Base-by-base conservation (phyloP, 164 flowering plant genomes). In the Akebia trifoliata region DNA sequence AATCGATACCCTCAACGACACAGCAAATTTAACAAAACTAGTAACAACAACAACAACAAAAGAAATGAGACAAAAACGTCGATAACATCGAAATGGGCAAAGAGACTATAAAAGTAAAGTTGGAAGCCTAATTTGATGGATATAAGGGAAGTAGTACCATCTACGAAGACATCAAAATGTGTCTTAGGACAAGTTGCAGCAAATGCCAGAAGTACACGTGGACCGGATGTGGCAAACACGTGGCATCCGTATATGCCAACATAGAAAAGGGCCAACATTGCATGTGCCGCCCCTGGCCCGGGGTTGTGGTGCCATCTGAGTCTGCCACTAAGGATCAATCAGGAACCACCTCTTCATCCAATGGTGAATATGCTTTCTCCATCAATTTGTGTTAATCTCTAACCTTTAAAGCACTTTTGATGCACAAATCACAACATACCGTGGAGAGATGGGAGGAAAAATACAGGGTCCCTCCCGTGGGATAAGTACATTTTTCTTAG, bases 161-260 rank as follows among this genome's bases (percentile, higher is more conserved):
- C n/a, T n/a, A n/a, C n/a, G n/a, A 26, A 37, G 35, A 32, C 6
- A 4, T 15, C 11, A 35, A 65, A 39, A 71, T 86, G 93, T 86
- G 93, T 52, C 68, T 24, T 12, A 63, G 53, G 48, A 78, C 78
- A 12, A 69, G 46, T 3, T 83, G 94, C 74, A 74, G 60, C 63
- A 28, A 67, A 22, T 81, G 87, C 18, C 76, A 78, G 18, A 77
- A 80, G 65, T 59, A 54, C 35, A 11, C 78, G 0, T 86, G 93
- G 84, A 71, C 69, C 5, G 93, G 93, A 4, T 83, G 93, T 34
- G 90, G 94, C 1, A 63, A 67, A 44, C 90, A 83, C 65, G 75
- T 83, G 37, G 47, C 67, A 21, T 53, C 73, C 8, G 55, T 80
- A 14, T 77, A 77, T 26, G 64, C 65, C 18, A 65, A 66, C 70